Percentiles rank a stretch among this genome's conserved stretches.
Conservation (phyloP, 1,284 basidiomycete genomes). For the Testicularia cyperi region DNA sequence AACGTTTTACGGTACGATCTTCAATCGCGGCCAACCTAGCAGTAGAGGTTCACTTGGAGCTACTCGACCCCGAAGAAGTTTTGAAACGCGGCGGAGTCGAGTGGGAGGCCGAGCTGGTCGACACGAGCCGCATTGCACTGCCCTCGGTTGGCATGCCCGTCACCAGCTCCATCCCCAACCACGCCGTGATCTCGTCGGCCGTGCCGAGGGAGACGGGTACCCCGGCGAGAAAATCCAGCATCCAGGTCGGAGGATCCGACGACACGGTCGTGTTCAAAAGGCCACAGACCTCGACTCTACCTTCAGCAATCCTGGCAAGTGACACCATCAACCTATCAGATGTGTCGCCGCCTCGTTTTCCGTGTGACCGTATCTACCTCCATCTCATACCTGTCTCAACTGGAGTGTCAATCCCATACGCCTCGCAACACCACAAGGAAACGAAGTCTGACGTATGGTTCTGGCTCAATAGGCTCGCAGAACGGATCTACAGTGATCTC, state of each 20-base stretch:
- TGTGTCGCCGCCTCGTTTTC: slow-evolving; percentile 1
- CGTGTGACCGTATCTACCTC: slow-evolving; percentile 16
- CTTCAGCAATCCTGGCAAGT: slow-evolving; percentile 12
- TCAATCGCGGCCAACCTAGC: slow-evolving; percentile 13
- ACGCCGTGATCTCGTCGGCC: slow-evolving; percentile 6
- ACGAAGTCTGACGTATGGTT: too few relatives aligned
- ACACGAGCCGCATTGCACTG: not conserved
- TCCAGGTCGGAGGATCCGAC: not conserved
- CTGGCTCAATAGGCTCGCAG: too few relatives aligned
- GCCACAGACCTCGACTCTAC: not conserved
- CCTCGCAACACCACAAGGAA: too few relatives aligned
- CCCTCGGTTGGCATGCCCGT: too few relatives aligned
- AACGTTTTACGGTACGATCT: slow-evolving; percentile 6
- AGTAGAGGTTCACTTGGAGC: slow-evolving; percentile 14
- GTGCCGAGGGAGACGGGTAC: slow-evolving; percentile 10
- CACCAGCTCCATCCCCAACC: slow-evolving; percentile 6
- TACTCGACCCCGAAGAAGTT: slow-evolving; percentile 18
- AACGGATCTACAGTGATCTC: not conserved
- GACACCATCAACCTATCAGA: slow-evolving; percentile 15
- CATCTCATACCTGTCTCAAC: slow-evolving; percentile 5
- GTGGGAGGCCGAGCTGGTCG: slow-evolving; percentile 29
- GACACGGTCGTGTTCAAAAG: slow-evolving; percentile 11
- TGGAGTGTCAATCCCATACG: slow-evolving; percentile 11
- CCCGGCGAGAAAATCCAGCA: too few relatives aligned
- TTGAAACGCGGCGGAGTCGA: slow-evolving; percentile 20